Base-by-base conservation (phyloP, 371 early-diverging fungal genomes). In the Mucor sp. region DNA sequence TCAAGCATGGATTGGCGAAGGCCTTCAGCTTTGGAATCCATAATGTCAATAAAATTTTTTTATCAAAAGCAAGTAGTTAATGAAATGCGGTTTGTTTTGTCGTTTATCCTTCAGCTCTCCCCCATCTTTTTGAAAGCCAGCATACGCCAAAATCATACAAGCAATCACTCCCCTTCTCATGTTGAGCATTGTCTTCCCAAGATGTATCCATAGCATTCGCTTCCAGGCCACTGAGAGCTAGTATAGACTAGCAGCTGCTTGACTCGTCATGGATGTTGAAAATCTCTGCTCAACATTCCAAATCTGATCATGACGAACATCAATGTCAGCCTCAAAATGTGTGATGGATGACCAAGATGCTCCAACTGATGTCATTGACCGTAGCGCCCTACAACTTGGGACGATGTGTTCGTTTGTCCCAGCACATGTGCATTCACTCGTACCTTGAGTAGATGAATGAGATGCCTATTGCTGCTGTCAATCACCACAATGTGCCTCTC, bases 1-100 rank as follows among this genome's bases (percentile, higher is more conserved):
- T 92, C 92, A 63, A 93, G 87, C 74, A 85, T 81, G 30, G 83
- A 75, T 37, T 89, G 92, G 17, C 93, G 87, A 63, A 86, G 85
- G 15, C 87, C 89, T 73, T 93, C 93, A 11, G 78, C 78, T 71
- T 80, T 83, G 27, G 84, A 82, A 61, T 85, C 85, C 76, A 82
- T 84, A 28, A 30, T 57, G n/a, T 8, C 32, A 57, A 30, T 30
- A 57, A 57, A 56, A 57, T 30, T 57, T 82, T 79, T 57, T 14
- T 27, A n/a, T 23, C n/a, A n/a, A 48, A 48, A 48, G 48, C 21
- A 48, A 23, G 41, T 41, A 41, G 5, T 17, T 33, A 5, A 17
- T 4, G 41, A 41, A 2, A 41, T 41, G 41, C 41, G 41, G 5
- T 41, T 41, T 48, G 23, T 21, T 23, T 19, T 47, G 21, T 21